phyloP scores from a whole-genome alignment of 208 protist species.

The Tritrichomonas foetus region DNA sequence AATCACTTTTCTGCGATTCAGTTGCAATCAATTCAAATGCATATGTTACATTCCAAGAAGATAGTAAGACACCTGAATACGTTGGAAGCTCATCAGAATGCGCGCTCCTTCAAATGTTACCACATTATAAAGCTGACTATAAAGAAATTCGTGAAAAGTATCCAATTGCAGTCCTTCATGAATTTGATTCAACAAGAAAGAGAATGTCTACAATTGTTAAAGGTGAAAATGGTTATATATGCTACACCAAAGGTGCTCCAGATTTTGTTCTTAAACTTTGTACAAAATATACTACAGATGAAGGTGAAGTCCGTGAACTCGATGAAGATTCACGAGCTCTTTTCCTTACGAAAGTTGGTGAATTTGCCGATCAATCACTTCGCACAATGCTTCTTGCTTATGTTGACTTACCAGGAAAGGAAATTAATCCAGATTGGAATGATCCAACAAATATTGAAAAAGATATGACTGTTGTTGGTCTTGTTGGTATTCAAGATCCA shows the following conservation, averaged over 20 bases:
- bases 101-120: neutral
- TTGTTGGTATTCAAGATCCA: conserved; percentile 46
- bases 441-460: neutral
- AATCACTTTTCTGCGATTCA: neutral
- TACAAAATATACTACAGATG: neutral
- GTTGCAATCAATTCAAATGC: neutral
- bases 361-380: neutral
- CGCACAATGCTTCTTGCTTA: neutral
- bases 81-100: neutral
- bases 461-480: neutral
- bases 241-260: neutral
- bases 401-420: neutral
- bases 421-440: neutral
- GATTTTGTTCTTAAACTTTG: neutral
- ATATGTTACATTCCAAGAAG: neutral
- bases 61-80: neutral
- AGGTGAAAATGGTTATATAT: neutral
- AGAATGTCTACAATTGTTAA: neutral
- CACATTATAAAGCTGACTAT: neutral
- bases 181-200: neutral
- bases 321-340: neutral
- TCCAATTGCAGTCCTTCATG: neutral
- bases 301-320: neutral
- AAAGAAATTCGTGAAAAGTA: neutral
- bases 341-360: neutral